Evolutionary conservation across 371 early-diverging fungal genomes (phyloP).

Genomic region (Lichtheimia ramosa): DNA sequence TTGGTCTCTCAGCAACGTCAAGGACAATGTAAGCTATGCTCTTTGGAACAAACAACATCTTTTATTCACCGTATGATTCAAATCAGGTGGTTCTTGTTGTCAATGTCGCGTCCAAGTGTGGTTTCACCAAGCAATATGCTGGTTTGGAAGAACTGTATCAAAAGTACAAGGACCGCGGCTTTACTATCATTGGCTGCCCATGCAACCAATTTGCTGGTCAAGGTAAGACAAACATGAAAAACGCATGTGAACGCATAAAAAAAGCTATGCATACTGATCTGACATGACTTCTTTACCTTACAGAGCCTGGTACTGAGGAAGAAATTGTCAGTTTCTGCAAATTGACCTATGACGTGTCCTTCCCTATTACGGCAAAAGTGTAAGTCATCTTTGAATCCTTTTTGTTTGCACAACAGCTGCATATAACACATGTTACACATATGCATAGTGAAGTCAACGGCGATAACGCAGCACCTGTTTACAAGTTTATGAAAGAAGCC

Average conservation of each 20-base stretch:
- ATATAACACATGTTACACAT: too few species aligned
- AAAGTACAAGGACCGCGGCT: slow-evolving; percentile 77
- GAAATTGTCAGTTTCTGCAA: slow-evolving; percentile 70
- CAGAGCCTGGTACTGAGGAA: slow-evolving; percentile 61
- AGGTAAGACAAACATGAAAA: slow-evolving; percentile 41
- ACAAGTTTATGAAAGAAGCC: slow-evolving; percentile 68
- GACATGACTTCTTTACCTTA: too few species aligned
- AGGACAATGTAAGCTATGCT: slow-evolving; percentile 32
- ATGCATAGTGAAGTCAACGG: slow-evolving; percentile 77
- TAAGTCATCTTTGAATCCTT: slow-evolving; percentile 11
- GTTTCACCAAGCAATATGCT: slow-evolving; percentile 86
- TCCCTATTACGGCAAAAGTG: slow-evolving; percentile 85
- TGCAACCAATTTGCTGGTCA: slow-evolving; percentile 89
- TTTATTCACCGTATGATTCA: background rate
- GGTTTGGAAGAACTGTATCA: slow-evolving; percentile 82
- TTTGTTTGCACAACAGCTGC: background rate
- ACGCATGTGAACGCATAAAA: too few species aligned
- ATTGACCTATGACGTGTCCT: slow-evolving; percentile 70
- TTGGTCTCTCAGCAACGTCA: slow-evolving; percentile 37
- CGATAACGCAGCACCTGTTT: slow-evolving; percentile 70
- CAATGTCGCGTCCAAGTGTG: slow-evolving; percentile 97
- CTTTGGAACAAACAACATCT: too few species aligned
- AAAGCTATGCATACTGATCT: too few species aligned
- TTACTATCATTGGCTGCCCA: slow-evolving; percentile 82
- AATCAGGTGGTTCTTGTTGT: slow-evolving; percentile 81